Evolutionary conservation across 164 flowering plant species (phyloP), one percentile per base, ranked within the genome.

Genomic region (Echeveria elegans): DNA sequence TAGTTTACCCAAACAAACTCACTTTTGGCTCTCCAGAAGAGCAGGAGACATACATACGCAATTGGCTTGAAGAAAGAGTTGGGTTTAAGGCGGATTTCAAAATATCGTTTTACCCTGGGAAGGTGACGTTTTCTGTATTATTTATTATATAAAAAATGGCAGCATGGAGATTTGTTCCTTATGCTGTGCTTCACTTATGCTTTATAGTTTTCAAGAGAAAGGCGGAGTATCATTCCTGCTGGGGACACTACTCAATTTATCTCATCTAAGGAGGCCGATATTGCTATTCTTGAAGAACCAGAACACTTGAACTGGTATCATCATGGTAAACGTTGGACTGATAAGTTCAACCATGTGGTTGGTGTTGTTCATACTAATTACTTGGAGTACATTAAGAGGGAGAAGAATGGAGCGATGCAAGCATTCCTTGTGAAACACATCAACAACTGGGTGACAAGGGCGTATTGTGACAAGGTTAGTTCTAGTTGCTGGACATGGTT

Each of bases 41-140:
- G 79, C 99, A 94, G 72, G 99, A 91, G 77, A 69, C 65, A 71
- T 94, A 91, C 64, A 91, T 94, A 65, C 88, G 90, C 19, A 79
- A 77, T 63, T 94, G 99, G 99, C 85, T 94, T 47, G 96, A 91
- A 79, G 96, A 92, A 80, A 88, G 96, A 76, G 76, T 84, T 66
- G 96, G 97, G 69, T 94, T 94, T 71, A 89, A 86, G 77, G 79
- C 97, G 59, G 89, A 91, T 71, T 91, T 94, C 69, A 86, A 83
- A 59, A 94, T 94, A 26, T 82, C 97, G 7, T 94, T 94, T 70
- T 94, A 91, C 72, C 99, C 99, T 0, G 99, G 99, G 77, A 94
- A 91, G 96, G 99, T 94, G 81, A 12, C 29, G 70, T 10, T 65
- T 66, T 7, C 19, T 48, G 40, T 18, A 1, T 15, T 24, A 34